phyloP scores from a whole-genome alignment of 768 basidiomycete species.

The Clitopilus hobsonii region DNA sequence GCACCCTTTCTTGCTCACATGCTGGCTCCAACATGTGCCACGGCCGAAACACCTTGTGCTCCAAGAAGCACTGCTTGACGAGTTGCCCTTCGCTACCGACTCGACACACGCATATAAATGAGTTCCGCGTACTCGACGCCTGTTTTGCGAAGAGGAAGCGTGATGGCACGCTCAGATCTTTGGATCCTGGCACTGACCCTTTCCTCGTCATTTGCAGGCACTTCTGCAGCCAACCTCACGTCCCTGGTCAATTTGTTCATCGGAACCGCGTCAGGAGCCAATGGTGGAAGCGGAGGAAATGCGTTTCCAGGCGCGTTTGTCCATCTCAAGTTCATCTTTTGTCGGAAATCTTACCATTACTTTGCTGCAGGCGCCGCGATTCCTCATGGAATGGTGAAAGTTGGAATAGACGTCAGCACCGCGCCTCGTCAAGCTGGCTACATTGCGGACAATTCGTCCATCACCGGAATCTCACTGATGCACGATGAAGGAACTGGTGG shows the following conservation, averaged over 20 bases:
- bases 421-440: constrained; percentile 48
- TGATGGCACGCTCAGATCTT: background rate
- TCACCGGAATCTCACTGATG: constrained; percentile 44
- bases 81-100: background rate
- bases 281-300: constrained; percentile 43
- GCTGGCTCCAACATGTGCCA: background rate
- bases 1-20: no score
- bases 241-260: constrained; percentile 49
- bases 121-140: background rate
- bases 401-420: constrained; percentile 46
- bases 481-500: constrained; percentile 53
- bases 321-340: background rate
- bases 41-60: background rate
- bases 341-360: background rate
- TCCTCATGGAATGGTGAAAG: constrained; percentile 52
- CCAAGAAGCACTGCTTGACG: background rate
- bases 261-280: constrained; percentile 41
- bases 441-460: constrained; percentile 38
- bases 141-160: background rate
- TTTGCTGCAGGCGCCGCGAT: constrained; percentile 31
- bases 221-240: constrained; percentile 27
- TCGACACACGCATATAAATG: background rate
- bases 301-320: constrained; percentile 36
- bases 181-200: background rate
- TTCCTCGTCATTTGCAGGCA: background rate